Evolutionary conservation across 129 eudicot genomes (phyloP), one percentile per base, ranked within the genome.

Genomic region (Helianthus tuberosus): DNA sequence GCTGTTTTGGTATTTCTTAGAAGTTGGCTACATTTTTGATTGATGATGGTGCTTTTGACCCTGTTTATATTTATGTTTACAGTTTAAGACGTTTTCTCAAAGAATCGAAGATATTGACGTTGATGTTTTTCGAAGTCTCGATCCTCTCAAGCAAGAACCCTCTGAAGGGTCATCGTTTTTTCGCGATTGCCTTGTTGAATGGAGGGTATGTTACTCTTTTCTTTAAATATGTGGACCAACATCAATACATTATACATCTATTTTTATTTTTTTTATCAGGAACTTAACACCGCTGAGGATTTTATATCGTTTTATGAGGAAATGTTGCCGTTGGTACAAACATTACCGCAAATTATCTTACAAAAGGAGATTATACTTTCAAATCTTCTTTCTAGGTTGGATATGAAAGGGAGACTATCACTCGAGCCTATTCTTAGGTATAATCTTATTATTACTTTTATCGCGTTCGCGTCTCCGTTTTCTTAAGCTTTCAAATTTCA

Each of bases 281-380:
- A 90, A 78, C 71, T 90, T 23, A 90, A 90, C 74, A 93, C 97
- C 3, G 93, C 98, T 7, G 96, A 86, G 87, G 98, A 88, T 80
- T 93, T 93, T 78, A 93, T 93, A 64, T 84, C 97, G n/a, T 82
- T 90, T 73, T 93, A 93, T 39, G 92, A 93, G 77, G 97, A 93
- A 80, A 81, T 84, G 83, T 72, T 88, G 50, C 97, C 97, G 4
- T 71, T 93, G 66, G 97, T 90, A 58, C 98, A 93, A 66, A 90
- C 97, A 9, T 73, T 90, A 64, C 97, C 96, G 4, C 91, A 86
- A 47, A 83, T 93, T 57, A 75, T 93, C 17, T 46, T 90, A 70
- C 96, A 90, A 51, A 93, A 93, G 86, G 93, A 93, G 74, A 35
- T 79, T 38, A 88, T 93, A 66, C 57, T 90, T 17, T 68, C 84